Evolutionary conservation across 371 early-diverging fungal species (phyloP), one percentile per base, ranked within the genome.

Genomic region (Mucor saturninus): DNA sequence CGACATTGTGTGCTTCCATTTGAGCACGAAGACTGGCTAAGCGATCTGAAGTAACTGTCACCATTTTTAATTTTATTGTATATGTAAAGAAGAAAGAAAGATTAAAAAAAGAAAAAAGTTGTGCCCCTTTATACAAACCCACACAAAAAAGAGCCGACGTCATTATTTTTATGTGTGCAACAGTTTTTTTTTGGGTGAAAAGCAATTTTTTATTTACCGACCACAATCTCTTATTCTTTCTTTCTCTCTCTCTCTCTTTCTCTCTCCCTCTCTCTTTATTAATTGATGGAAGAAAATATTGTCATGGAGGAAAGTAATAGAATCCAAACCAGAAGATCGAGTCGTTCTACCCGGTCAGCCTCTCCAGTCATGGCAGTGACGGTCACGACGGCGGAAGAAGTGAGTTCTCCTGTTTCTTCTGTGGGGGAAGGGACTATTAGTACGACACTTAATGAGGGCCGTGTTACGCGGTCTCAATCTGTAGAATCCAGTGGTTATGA

Each of bases 1-100:
- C 73, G 28, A 97, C 68, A 30, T 85, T 81, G 69, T 88, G 78
- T 60, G 79, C 68, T 55, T 74, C 64, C 90, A 98, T 91, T 55
- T 90, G 77, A 39, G 78, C 79, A 46, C 98, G 88, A 51, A 97
- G 84, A 31, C 75, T 81, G 21, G 64, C 63, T 35, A 93, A 69
- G 40, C 89, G 86, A 21, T 78, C 74, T 42, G 82, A 73, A 5
- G 93, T 93, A 59, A 67, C 65, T 54, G 76, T 73, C 28, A 76
- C 51, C 79, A 79, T 78, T 48, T 52, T 56, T 52, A 63, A 38
- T 43, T 30, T 32, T 45, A 21, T 21, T 21, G 21, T 21, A 21
- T 21, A 21, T 48, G 21, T 46, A 50, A 59, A 54, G n/a, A 49
- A 56, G 31, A 43, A 37, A 14, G 35, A 62, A 31, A 11, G 38